A percentile compares a stretch with the other conserved stretches of the same genome.
Conservation (phyloP, 1,284 basidiomycete species). For the Cystobasidium sp. region DNA sequence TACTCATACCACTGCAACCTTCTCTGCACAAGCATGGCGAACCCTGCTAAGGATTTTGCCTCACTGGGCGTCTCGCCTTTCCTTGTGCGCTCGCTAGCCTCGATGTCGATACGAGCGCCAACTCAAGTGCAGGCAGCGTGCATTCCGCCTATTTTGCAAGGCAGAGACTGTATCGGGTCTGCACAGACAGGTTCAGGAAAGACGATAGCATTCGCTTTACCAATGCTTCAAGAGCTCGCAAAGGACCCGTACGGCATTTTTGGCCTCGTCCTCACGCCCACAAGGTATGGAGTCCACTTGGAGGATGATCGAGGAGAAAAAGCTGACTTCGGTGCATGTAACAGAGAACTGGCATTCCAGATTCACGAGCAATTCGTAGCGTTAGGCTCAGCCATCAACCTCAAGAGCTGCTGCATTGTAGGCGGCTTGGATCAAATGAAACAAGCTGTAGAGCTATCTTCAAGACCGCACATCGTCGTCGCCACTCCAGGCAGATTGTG, state of each 20-base stretch:
- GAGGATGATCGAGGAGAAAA: slow-evolving; percentile 28
- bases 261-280: slow-evolving; percentile 90
- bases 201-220: slow-evolving; percentile 95
- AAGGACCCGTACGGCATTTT: slow-evolving; percentile 91
- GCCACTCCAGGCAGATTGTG: slow-evolving; percentile 96
- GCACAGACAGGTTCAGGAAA: slow-evolving; percentile 98
- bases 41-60: slow-evolving; percentile 60
- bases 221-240: slow-evolving; percentile 87
- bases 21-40: slow-evolving; percentile 24
- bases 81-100: slow-evolving; percentile 71
- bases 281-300: slow-evolving; percentile 64
- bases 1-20: background rate
- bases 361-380: slow-evolving; percentile 95
- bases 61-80: slow-evolving; percentile 75
- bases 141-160: slow-evolving; percentile 83
- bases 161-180: slow-evolving; percentile 91
- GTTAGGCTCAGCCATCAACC: slow-evolving; percentile 77
- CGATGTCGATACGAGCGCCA: slow-evolving; percentile 83
- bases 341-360: slow-evolving; percentile 93
- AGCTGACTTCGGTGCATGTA: slow-evolving; percentile 18
- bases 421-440: slow-evolving; percentile 99
- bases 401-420: slow-evolving; percentile 85
- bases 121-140: slow-evolving; percentile 90
- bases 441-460: slow-evolving; percentile 83
- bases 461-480: slow-evolving; percentile 89